These are phyloP conservation scores for Kurtzmaniella cleridarum DNA, from an alignment of 805 yeast genomes.

Conservation along the genomic window DNA sequence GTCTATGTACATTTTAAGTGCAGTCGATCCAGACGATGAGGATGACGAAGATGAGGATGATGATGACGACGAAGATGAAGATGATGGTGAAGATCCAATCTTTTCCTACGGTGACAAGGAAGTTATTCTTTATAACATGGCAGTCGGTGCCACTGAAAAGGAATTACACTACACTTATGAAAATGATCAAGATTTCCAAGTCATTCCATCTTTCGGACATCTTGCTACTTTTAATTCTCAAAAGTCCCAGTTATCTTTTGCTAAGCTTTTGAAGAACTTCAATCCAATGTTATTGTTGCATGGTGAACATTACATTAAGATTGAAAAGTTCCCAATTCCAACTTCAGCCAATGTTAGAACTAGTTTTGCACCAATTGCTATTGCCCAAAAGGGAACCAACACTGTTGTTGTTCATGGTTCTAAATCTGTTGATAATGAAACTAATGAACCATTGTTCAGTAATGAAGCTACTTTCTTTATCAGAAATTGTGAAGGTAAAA, in stretches of 20 bases:
- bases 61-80: conserved; percentile 36
- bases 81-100: conserved; percentile 37
- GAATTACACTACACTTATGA: conserved; percentile 82
- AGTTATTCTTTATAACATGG: conserved; percentile 79
- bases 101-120: conserved; percentile 63
- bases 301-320: conserved; percentile 88
- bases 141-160: conserved; percentile 75
- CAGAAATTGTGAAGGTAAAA: conserved; percentile 63
- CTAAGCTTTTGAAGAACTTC: conserved; percentile 67
- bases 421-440: conserved; percentile 58
- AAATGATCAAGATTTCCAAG: conserved; percentile 70
- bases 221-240: conserved; percentile 73
- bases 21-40: conserved; percentile 47
- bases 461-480: conserved; percentile 83
- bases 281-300: conserved; percentile 86
- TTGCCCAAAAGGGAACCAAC: conserved; percentile 81
- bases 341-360: conserved; percentile 61
- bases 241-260: conserved; percentile 51
- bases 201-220: conserved; percentile 85
- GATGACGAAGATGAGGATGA: conserved; percentile 45
- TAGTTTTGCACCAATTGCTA: conserved; percentile 60
- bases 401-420: conserved; percentile 73
- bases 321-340: conserved; percentile 75
- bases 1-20: conserved; percentile 67
- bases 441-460: conserved; percentile 68